Base-by-base conservation (phyloP, 805 yeast species). In the Tetrapisispora fleetii region DNA sequence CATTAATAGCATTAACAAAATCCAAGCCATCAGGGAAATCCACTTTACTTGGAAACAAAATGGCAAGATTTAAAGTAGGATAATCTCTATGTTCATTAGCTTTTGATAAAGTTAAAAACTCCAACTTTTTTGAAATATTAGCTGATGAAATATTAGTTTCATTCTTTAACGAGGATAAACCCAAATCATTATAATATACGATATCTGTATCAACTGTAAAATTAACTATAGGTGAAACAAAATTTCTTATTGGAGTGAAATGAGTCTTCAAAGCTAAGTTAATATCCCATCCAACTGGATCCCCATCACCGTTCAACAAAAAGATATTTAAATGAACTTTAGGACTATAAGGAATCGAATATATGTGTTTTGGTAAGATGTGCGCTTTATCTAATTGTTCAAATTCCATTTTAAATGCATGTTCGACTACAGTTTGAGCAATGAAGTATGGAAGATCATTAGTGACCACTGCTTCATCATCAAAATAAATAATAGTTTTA, bases 181-280 rank as follows among this genome's bases (percentile, higher is more conserved):
- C 56, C 41, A 71, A 56, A 46, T 69, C 73, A 22, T 72, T 63
- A 49, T 57, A 86, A 63, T 83, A 83, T 52, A 83, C 84, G 36
- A 86, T 75, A 62, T 87, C 95, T 1, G 95, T 73, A 56, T 86
- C 91, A 22, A 90, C 71, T 4, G 90, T 77, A 59, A 91, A 80
- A 56, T 84, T 81, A 32, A 88, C 77, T 52, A 78, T 74, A 35
- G 76, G 74, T 8, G 72, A 60, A 46, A 90, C 67, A 24, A 71
- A 65, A 1, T 68, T 56, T 45, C 85, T 67, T 27, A 85, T 74
- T 1, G 87, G 84, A 1, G 69, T 58, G 54, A 88, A 78, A 50
- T 69, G 64, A 17, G 64, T 57, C n/a, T 71, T 59, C 11, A 82
- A 56, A 5, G 84, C 76, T 1, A 65, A 50, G 14, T 76, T 80